Evolutionary conservation across 164 flowering plant genomes (phyloP).

Genomic region (Liriodendron chinense): DNA sequence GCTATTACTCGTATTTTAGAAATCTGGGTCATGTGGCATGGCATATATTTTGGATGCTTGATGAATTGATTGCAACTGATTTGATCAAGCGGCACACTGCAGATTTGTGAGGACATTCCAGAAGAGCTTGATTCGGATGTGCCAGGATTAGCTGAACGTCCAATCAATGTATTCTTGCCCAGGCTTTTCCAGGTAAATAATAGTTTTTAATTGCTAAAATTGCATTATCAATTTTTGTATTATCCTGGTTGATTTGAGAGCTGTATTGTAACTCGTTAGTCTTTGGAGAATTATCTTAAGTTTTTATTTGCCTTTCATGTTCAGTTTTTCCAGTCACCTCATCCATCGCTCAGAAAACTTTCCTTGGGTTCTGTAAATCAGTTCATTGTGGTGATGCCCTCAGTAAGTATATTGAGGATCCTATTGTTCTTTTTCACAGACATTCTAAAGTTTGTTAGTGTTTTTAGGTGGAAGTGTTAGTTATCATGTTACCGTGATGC

Average conservation of each 20-base stretch:
- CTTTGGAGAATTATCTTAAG: not conserved
- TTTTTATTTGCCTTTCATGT: not conserved
- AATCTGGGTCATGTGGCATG: not conserved
- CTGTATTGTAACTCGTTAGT: not conserved
- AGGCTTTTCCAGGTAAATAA: conserved; percentile 68
- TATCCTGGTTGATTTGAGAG: conserved; percentile 1
- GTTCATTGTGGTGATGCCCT: conserved; percentile 91
- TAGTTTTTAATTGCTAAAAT: conserved; percentile 3
- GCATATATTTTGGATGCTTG: not conserved
- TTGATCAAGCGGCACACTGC: conserved; percentile 16
- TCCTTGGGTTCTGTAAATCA: conserved; percentile 87
- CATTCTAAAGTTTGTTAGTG: conserved; percentile 7
- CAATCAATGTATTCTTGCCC: conserved; percentile 85
- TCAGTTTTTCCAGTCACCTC: conserved; percentile 95
- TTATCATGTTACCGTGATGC: conserved; percentile 16
- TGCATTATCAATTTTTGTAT: not conserved
- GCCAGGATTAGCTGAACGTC: conserved; percentile 81
- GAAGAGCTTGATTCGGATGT: conserved; percentile 91
- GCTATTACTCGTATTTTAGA: too few species aligned
- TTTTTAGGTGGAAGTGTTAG: not conserved
- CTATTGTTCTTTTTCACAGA: not conserved
- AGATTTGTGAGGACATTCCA: conserved; percentile 98
- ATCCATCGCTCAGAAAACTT: conserved; percentile 78
- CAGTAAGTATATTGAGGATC: conserved; percentile 44
- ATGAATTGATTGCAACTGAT: conserved; percentile 2